Conservation (phyloP, 2,329 filamentous ascomycete species). For the Colletotrichum somersetense region DNA sequence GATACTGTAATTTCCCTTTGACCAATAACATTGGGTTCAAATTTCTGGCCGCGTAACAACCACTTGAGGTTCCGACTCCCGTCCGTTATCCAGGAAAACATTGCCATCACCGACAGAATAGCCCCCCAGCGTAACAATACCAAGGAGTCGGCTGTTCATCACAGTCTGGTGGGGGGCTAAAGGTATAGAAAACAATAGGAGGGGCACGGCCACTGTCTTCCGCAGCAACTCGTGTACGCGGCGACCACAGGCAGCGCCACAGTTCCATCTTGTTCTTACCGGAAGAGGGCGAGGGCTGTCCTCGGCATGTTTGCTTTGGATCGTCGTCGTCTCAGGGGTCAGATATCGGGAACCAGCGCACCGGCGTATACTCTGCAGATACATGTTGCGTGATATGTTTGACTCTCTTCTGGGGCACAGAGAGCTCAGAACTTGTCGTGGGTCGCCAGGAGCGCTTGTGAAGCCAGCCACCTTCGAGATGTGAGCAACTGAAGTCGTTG, state of each 20-base stretch:
- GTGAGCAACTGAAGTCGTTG: neutral
- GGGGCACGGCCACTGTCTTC: neutral
- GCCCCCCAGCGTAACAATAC: neutral
- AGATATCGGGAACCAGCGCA: neutral
- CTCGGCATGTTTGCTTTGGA: neutral
- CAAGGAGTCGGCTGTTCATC: neutral
- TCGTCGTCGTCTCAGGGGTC: neutral
- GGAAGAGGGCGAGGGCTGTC: neutral
- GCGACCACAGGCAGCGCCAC: neutral
- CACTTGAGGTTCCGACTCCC: neutral
- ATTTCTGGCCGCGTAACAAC: no score
- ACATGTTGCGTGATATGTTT: neutral
- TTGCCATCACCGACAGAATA: neutral
- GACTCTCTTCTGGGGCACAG: neutral
- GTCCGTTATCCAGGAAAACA: neutral
- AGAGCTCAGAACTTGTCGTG: neutral
- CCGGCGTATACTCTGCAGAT: neutral
- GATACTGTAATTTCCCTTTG: neutral
- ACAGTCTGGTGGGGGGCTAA: neutral
- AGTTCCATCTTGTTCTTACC: neutral
- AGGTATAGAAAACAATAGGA: no score
- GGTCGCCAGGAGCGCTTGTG: neutral
- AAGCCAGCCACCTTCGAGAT: neutral
- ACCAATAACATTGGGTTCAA: neutral
- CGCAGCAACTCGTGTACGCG: neutral